Conservation (phyloP, 2,329 filamentous ascomycete genomes). For the Graphium sp. region DNA sequence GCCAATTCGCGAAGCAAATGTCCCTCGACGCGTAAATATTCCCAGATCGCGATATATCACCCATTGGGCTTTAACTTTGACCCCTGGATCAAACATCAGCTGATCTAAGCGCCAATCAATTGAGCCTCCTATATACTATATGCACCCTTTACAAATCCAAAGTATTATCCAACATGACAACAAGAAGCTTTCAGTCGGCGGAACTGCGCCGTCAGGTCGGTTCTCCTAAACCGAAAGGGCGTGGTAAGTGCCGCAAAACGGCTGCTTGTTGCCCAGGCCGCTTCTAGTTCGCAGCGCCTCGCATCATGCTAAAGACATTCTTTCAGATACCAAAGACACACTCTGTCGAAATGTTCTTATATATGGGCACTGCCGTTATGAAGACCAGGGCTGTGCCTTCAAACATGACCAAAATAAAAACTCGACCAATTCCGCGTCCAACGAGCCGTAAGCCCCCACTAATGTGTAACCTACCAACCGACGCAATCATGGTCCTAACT, state of each 20-base stretch:
- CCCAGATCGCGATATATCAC: no score
- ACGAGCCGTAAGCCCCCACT: neutral
- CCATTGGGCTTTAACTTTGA: no score
- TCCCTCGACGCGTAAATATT: no score
- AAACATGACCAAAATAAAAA: slow-evolving; percentile 64
- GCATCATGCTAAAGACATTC: no score
- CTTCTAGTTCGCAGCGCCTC: no score
- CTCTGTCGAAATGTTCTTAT: slow-evolving; percentile 86
- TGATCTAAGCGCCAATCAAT: no score
- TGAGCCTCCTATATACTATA: no score
- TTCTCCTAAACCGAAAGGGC: slow-evolving; percentile 38
- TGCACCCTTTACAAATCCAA: no score
- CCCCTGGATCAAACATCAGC: no score
- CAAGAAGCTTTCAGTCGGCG: slow-evolving; percentile 16
- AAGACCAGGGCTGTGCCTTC: slow-evolving; percentile 81
- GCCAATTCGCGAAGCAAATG: no score
- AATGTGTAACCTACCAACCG: neutral
- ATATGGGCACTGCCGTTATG: slow-evolving; percentile 83
- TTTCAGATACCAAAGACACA: slow-evolving; percentile 70
- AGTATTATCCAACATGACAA: no score
- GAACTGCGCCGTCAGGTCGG: slow-evolving; percentile 34
- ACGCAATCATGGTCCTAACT: neutral
- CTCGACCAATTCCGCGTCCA: slow-evolving; percentile 7
- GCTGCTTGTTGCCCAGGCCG: slow-evolving; percentile 5
- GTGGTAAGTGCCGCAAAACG: slow-evolving; percentile 22